phyloP scores from a whole-genome alignment of 345 rosid species.

The Brassica nigra region DNA sequence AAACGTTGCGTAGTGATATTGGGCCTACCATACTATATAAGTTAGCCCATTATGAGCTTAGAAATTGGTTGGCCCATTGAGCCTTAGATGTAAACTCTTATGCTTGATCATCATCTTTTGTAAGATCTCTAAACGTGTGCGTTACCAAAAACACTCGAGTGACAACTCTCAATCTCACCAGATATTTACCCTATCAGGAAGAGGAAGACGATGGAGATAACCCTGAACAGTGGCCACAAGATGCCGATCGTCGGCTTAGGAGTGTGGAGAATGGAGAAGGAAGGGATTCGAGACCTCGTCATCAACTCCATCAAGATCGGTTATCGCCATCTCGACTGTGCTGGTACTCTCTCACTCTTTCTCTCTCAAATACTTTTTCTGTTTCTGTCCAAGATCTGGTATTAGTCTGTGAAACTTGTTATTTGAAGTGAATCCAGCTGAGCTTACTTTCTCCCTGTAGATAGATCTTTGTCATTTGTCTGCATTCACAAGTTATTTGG shows the following conservation, averaged over 20 bases:
- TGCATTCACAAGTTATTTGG: not conserved
- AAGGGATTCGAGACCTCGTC: constrained; percentile 67
- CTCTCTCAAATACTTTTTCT: not conserved
- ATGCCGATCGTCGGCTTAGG: constrained; percentile 83
- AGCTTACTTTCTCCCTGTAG: no score
- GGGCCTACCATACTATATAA: not conserved
- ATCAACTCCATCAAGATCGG: constrained; percentile 75
- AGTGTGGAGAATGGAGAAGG: constrained; percentile 82
- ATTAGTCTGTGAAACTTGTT: no score
- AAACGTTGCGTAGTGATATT: constrained; percentile 20
- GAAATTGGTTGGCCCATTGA: not conserved
- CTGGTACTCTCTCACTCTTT: not conserved
- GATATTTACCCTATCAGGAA: constrained; percentile 19
- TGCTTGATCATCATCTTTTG: not conserved
- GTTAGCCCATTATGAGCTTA: not conserved
- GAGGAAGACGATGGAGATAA: constrained; percentile 50
- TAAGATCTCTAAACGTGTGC: not conserved
- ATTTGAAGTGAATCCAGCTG: not conserved
- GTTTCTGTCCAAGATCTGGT: not conserved
- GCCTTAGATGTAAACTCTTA: not conserved
- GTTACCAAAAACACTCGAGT: not conserved
- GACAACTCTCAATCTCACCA: constrained; percentile 5
- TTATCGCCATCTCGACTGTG: constrained; percentile 76
- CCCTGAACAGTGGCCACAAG: constrained; percentile 74
- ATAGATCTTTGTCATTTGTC: no score